These are phyloP conservation scores for Paracoccidioides lutzii DNA, from an alignment of 2,329 filamentous ascomycete species.

Conservation along the genomic window DNA sequence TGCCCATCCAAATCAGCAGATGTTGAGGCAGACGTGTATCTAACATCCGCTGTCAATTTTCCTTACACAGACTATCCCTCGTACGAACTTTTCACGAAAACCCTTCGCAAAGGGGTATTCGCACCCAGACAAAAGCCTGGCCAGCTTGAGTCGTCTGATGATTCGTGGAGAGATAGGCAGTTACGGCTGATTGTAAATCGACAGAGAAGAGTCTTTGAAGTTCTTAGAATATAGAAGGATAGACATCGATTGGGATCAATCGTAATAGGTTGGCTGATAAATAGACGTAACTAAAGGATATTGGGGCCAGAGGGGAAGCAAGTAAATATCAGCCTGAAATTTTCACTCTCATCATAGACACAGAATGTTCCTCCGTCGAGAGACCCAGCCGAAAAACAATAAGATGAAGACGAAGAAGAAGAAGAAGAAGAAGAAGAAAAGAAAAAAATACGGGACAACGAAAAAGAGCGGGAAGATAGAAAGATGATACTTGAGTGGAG, in stretches of 20 bases:
- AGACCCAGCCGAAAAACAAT: neutral
- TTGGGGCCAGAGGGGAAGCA: too few relatives aligned
- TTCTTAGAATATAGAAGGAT: constrained; percentile 35
- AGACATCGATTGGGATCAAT: neutral
- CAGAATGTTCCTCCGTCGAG: too few relatives aligned
- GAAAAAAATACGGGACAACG: neutral
- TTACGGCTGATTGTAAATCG: constrained; percentile 49
- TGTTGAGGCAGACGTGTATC: neutral
- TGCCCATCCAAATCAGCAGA: neutral
- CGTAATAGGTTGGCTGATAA: neutral
- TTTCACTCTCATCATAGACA: too few relatives aligned
- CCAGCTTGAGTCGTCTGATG: constrained; percentile 1
- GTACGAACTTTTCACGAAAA: constrained; percentile 56
- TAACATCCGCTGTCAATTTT: neutral
- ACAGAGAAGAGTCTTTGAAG: constrained; percentile 47
- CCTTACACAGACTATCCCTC: constrained; percentile 48
- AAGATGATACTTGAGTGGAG: neutral
- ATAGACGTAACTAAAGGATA: too few relatives aligned
- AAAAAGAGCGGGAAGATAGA: neutral
- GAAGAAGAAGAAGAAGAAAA: neutral
- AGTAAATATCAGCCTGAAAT: too few relatives aligned
- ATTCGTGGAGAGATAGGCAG: constrained; percentile 40
- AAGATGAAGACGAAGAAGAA: too few relatives aligned
- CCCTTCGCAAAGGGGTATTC: constrained; percentile 47
- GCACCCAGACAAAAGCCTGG: constrained; percentile 13